phyloP scores from a whole-genome alignment of 192 early-diverging fungal genomes.

The Martensiomyces pterosporus region DNA sequence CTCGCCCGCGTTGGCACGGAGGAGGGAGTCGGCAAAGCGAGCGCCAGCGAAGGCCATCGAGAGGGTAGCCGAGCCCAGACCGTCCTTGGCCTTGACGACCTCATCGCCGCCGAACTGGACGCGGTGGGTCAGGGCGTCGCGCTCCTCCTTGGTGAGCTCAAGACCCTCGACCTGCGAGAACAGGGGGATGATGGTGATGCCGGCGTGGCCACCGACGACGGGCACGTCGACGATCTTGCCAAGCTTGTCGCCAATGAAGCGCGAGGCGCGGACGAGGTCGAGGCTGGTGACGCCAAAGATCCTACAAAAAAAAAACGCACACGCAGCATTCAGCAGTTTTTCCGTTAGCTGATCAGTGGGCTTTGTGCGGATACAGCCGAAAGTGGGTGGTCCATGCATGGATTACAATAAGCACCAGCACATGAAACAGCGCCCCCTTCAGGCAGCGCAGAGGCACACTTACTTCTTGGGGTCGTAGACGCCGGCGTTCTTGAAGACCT shows the following conservation, averaged over 20 bases:
- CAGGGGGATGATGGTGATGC: conserved; percentile 94
- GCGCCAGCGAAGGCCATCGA: conserved; percentile 89
- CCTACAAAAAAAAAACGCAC: conserved; percentile 5
- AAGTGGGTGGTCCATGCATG: too few relatives aligned
- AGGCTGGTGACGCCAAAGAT: conserved; percentile 97
- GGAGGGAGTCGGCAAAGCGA: conserved; percentile 85
- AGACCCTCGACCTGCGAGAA: conserved; percentile 73
- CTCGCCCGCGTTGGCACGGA: conserved; percentile 73
- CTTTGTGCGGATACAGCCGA: too few relatives aligned
- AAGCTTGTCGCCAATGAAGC: conserved; percentile 85
- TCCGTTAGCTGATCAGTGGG: not conserved
- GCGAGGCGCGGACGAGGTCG: conserved; percentile 95
- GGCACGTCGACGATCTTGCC: conserved; percentile 69
- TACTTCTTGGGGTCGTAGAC: conserved; percentile 76
- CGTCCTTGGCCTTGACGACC: conserved; percentile 99
- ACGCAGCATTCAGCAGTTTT: not conserved
- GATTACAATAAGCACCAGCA: too few relatives aligned
- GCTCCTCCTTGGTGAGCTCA: conserved; percentile 76
- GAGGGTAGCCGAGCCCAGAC: conserved; percentile 83
- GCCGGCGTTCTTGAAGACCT: conserved; percentile 81
- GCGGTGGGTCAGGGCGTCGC: conserved; percentile 87
- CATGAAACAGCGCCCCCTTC: too few relatives aligned
- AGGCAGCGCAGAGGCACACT: conserved; percentile 4
- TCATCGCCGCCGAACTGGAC: conserved; percentile 99
- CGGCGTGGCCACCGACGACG: conserved; percentile 95